Evolutionary conservation across 2,329 filamentous ascomycete genomes (phyloP).

Genomic region (Thielaviopsis euricoi): DNA sequence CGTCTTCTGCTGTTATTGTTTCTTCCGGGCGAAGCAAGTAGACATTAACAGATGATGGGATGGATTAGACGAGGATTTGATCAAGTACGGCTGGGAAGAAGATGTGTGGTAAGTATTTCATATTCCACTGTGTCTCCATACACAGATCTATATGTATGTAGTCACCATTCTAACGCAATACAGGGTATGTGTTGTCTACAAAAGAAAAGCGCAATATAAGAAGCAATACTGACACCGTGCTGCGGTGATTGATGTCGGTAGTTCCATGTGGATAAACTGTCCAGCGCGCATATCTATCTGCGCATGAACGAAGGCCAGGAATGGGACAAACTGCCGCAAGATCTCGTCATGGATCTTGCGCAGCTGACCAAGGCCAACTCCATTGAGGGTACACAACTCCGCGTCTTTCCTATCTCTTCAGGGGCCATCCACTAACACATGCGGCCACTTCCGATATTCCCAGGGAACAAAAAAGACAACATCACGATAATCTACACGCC

Average conservation of each 20-base stretch:
- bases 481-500: constrained; percentile 93
- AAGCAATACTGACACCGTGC: neutral
- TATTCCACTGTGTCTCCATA: too few relatives aligned
- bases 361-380: constrained; percentile 98
- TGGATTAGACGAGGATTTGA: constrained; percentile 75
- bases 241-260: too few relatives aligned
- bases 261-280: constrained; percentile 97
- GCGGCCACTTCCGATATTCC: neutral
- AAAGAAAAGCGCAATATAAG: neutral
- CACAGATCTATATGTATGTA: too few relatives aligned
- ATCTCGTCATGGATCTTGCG: constrained; percentile 72
- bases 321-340: constrained; percentile 68
- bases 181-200: neutral
- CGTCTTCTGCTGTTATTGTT: neutral
- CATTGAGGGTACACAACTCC: constrained; percentile 96
- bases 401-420: too few relatives aligned
- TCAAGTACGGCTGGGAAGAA: constrained; percentile 84
- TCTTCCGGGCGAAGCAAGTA: too few relatives aligned
- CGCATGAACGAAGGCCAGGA: constrained; percentile 60
- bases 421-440: neutral
- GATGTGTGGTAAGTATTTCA: constrained; percentile 62
- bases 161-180: neutral
- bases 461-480: constrained; percentile 97
- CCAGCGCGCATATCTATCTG: constrained; percentile 90
- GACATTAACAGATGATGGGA: too few relatives aligned